phyloP scores from a whole-genome alignment of 352 stramenopile species.

The Globisporangium takayamanum region DNA sequence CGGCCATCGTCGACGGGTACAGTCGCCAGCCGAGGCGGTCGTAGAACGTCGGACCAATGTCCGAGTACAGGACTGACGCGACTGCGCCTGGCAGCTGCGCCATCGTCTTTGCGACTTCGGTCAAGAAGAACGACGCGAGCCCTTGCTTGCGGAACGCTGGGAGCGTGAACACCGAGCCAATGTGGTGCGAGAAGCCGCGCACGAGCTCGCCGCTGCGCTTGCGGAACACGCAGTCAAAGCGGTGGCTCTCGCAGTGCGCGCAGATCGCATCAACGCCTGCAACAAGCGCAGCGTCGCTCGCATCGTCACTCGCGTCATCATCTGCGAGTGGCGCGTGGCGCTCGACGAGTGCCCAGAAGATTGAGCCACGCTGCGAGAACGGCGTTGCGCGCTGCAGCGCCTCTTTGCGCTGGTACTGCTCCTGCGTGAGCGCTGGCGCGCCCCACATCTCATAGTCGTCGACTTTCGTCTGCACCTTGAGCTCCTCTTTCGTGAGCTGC shows the following conservation, averaged over 20 bases:
- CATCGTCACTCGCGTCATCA: slow-evolving; percentile 17
- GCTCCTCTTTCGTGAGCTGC: slow-evolving; percentile 38
- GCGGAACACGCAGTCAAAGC: slow-evolving; percentile 41
- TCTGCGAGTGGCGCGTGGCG: slow-evolving; percentile 2
- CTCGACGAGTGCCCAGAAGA: slow-evolving; percentile 65
- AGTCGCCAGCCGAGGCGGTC: slow-evolving; percentile 48
- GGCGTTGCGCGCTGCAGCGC: slow-evolving; percentile 29
- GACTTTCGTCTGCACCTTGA: slow-evolving; percentile 48
- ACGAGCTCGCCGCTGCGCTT: slow-evolving; percentile 25
- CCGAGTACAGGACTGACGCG: slow-evolving; percentile 53
- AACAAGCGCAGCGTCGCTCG: slow-evolving; percentile 16
- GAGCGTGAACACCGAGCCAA: slow-evolving; percentile 64
- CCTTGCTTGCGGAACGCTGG: slow-evolving; percentile 35
- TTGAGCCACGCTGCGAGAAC: slow-evolving; percentile 43
- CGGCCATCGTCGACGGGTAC: slow-evolving; percentile 38
- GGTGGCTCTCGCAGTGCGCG: slow-evolving; percentile 57
- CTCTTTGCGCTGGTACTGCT: slow-evolving; percentile 45
- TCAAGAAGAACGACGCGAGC: slow-evolving; percentile 44
- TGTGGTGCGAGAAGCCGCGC: slow-evolving; percentile 46
- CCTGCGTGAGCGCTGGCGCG: slow-evolving; percentile 21
- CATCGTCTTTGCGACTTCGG: slow-evolving; percentile 27
- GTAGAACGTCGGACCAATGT: slow-evolving; percentile 65
- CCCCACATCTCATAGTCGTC: slow-evolving; percentile 52
- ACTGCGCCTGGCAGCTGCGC: slow-evolving; percentile 20
- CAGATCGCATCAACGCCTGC: slow-evolving; percentile 20